These are phyloP conservation scores for Cercospora sojina DNA, from an alignment of 2,329 filamentous ascomycete genomes.

Conservation along the genomic window DNA sequence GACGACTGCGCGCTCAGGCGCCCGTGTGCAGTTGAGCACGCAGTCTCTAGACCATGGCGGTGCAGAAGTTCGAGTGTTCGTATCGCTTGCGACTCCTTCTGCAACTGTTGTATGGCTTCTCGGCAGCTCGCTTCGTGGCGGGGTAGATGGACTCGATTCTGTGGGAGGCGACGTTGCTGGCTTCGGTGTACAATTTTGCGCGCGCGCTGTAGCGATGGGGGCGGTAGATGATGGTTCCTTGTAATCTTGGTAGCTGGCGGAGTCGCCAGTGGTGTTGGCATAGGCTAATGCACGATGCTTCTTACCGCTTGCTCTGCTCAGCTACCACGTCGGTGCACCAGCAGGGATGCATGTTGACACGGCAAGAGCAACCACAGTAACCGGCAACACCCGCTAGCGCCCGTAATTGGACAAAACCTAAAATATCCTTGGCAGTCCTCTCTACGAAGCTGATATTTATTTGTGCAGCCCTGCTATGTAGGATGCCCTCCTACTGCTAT, in stretches of 20 bases:
- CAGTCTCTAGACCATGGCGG: conserved; percentile 1
- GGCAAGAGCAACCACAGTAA: not conserved
- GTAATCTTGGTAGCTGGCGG: not conserved
- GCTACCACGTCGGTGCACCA: not conserved
- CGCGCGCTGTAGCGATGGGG: not conserved
- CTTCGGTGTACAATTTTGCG: not conserved
- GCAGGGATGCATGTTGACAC: not conserved
- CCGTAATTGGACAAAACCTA: not conserved
- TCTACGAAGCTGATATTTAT: not conserved
- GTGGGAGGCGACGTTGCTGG: not conserved
- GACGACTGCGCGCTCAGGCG: not conserved
- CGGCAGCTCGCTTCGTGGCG: not conserved
- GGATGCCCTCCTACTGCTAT: not conserved
- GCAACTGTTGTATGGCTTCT: not conserved
- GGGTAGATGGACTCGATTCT: not conserved
- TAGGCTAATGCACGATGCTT: not conserved
- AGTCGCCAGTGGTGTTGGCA: not conserved
- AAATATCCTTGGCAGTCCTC: not conserved
- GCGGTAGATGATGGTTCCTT: not conserved
- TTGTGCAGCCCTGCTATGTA: not conserved
- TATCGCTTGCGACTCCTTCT: not conserved
- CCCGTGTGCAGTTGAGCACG: not conserved
- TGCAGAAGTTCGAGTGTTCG: not conserved
- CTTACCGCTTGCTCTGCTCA: not conserved
- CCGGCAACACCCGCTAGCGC: not conserved